These are phyloP conservation scores for Auriscalpium microsporum DNA, from an alignment of 768 basidiomycete genomes.

Conservation along the genomic window DNA sequence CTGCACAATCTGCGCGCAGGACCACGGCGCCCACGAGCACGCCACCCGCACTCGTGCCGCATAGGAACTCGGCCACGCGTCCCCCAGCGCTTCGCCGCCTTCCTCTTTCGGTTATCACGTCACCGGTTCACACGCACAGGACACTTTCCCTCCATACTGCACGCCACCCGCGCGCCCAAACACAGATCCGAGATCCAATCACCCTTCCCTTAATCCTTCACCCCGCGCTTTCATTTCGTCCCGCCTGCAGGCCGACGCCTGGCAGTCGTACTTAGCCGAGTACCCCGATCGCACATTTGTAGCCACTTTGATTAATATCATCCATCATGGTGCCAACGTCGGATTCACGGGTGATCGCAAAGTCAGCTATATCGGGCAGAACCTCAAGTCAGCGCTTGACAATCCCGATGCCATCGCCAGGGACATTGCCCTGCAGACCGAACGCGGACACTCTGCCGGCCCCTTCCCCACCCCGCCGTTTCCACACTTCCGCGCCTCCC, in stretches of 20 bases:
- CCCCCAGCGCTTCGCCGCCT: background rate
- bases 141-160: background rate
- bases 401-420: slow-evolving; percentile 6
- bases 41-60: background rate
- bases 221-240: background rate
- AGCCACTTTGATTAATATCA: slow-evolving; percentile 8
- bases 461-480: slow-evolving; percentile 15
- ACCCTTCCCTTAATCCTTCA: background rate
- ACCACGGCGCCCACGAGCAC: background rate
- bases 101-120: background rate
- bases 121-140: background rate
- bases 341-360: background rate
- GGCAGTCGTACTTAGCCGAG: slow-evolving; percentile 8
- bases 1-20: background rate
- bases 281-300: slow-evolving; percentile 12
- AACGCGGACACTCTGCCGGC: slow-evolving; percentile 8
- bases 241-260: slow-evolving; percentile 5
- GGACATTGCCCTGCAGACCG: slow-evolving; percentile 9
- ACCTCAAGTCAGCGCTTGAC: slow-evolving; percentile 11
- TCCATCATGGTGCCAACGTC: slow-evolving; percentile 8
- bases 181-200: slow-evolving; percentile 11
- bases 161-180: slow-evolving; percentile 9
- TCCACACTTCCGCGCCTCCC: slow-evolving; percentile 15
- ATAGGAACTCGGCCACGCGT: background rate
- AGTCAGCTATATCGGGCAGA: slow-evolving; percentile 10